phyloP scores from a whole-genome alignment of 225 moss, liverwort and hornwort species.

The Sphagnum contortum region DNA sequence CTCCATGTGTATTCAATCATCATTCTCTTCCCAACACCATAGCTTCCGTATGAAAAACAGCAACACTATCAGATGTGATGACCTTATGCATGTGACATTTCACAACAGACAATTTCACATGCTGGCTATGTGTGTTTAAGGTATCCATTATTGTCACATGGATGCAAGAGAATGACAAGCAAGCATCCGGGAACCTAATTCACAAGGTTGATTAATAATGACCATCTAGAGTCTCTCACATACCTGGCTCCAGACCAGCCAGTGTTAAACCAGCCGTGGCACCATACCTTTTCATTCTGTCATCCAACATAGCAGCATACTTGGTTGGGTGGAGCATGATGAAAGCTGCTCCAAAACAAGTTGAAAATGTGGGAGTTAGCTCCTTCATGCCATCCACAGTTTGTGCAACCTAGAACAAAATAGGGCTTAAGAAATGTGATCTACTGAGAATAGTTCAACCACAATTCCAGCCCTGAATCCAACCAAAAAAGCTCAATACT shows the following conservation, averaged over 20 bases:
- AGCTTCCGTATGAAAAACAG: constrained; percentile 9
- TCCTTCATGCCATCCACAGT: constrained; percentile 95
- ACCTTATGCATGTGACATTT: background rate
- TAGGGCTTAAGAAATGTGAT: background rate
- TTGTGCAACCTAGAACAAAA: constrained; percentile 63
- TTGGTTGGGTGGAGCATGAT: constrained; percentile 97
- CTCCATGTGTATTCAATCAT: constrained; percentile 35
- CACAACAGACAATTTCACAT: no score
- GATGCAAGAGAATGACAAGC: no score
- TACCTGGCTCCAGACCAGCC: constrained; percentile 98
- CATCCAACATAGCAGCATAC: constrained; percentile 92
- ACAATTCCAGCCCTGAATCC: no score
- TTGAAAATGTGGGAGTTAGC: constrained; percentile 89
- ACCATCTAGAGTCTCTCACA: background rate
- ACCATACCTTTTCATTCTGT: constrained; percentile 76
- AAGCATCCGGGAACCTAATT: no score
- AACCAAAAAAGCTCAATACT: background rate
- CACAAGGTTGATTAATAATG: no score
- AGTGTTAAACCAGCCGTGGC: constrained; percentile 79
- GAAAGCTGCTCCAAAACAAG: constrained; percentile 97
- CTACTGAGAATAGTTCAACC: background rate
- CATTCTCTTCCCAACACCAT: constrained; percentile 39
- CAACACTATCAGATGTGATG: no score
- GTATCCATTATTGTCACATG: no score
- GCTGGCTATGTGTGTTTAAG: no score